phyloP scores from a whole-genome alignment of 495 filamentous ascomycete species.

The Podospora pseudoanserina region DNA sequence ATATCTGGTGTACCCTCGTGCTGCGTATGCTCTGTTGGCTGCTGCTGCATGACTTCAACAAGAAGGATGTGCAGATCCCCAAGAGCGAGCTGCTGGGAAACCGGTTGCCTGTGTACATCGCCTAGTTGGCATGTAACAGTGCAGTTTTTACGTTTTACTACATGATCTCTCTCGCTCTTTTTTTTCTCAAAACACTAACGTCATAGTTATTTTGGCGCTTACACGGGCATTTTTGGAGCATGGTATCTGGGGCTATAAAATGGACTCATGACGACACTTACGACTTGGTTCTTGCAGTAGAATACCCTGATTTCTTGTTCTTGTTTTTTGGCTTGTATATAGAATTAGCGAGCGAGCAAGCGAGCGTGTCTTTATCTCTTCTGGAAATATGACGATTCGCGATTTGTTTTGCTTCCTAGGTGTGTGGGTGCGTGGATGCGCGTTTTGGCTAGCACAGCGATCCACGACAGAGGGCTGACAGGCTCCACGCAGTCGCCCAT shows the following conservation, averaged over 20 bases:
- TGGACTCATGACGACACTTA: neutral
- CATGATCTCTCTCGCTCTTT: too few species aligned
- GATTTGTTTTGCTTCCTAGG: neutral
- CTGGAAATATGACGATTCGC: neutral
- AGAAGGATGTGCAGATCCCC: slow-evolving; percentile 45
- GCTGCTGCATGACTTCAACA: slow-evolving; percentile 49
- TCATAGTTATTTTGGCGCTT: neutral
- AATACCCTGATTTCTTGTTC: neutral
- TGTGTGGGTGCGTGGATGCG: neutral
- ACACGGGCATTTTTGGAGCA: neutral
- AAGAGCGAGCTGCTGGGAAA: slow-evolving; percentile 45
- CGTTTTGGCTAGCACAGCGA: neutral
- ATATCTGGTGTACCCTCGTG: slow-evolving; percentile 47
- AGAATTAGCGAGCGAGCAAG: neutral
- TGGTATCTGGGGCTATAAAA: neutral
- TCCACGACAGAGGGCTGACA: neutral
- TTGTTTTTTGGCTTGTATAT: neutral
- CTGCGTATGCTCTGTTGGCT: slow-evolving; percentile 54
- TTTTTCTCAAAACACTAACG: neutral
- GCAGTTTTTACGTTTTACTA: neutral
- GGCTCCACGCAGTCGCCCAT: neutral
- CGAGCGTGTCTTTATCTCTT: neutral
- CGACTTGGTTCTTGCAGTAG: neutral
- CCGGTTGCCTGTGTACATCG: slow-evolving; percentile 48
- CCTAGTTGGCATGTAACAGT: slow-evolving; percentile 12